A percentile compares a stretch with the other conserved stretches of the same genome.
Evolutionary conservation across 441 rosid species (phyloP).

Genomic region (Theobroma grandiflorum): DNA sequence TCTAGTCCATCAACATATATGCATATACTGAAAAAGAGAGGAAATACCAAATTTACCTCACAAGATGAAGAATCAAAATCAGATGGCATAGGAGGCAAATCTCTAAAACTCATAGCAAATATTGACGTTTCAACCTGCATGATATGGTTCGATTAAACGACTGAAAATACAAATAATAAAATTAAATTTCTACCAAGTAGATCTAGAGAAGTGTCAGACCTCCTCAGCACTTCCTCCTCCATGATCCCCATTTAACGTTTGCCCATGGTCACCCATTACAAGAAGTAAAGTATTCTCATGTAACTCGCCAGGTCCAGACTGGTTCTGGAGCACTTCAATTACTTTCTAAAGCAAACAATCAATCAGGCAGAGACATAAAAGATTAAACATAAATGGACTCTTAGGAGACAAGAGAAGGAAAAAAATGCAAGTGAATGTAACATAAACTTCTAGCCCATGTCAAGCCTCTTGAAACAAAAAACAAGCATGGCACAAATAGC

Average conservation of each 20-base stretch:
- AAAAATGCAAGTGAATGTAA: conserved; percentile 18
- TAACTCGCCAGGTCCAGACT: conserved; percentile 82
- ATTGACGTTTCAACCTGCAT: conserved; percentile 92
- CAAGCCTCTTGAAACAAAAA: conserved; percentile 25
- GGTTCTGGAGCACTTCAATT: conserved; percentile 62
- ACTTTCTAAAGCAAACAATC: conserved; percentile 58
- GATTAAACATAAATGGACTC: neutral
- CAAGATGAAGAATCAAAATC: conserved; percentile 77
- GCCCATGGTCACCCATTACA: conserved; percentile 99
- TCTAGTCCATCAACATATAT: neutral
- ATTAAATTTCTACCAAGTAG: neutral
- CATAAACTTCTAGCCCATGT: neutral
- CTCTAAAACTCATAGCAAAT: conserved; percentile 90
- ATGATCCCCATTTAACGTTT: conserved; percentile 97
- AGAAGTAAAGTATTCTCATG: conserved; percentile 90
- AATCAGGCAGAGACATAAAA: neutral
- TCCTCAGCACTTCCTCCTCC: conserved; percentile 98
- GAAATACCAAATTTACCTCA: conserved; percentile 60
- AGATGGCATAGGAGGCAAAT: conserved; percentile 59
- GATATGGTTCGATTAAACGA: conserved; percentile 32
- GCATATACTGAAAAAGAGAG: conserved; percentile 23
- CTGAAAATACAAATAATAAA: neutral
- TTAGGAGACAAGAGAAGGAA: conserved; percentile 10
- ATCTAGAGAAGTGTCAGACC: conserved; percentile 48
- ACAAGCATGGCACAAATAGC: neutral